Evolutionary conservation across 2,329 filamentous ascomycete genomes (phyloP).

Genomic region (Epicoccum sorghinum): DNA sequence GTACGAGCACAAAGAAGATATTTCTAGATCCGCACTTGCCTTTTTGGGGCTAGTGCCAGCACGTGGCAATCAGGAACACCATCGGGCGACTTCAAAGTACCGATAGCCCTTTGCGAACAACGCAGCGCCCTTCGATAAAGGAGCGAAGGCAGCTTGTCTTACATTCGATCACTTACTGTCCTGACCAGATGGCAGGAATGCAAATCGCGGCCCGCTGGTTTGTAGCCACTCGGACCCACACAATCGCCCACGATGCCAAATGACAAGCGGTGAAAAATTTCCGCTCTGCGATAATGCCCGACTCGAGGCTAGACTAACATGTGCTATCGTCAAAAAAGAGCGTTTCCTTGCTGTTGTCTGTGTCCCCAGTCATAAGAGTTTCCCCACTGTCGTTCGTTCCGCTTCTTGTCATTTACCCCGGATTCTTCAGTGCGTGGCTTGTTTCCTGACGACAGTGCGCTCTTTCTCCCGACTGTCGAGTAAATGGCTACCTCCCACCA

Average conservation of each 20-base stretch:
- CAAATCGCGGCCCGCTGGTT: neutral
- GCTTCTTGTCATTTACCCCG: slow-evolving; percentile 19
- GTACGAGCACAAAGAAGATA: slow-evolving; percentile 4
- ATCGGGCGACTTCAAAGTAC: slow-evolving; percentile 4
- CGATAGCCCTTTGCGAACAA: neutral
- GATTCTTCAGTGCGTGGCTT: slow-evolving; percentile 2
- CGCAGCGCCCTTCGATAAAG: neutral
- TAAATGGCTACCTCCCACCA: slow-evolving; percentile 36
- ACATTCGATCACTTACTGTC: no score
- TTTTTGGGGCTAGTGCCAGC: slow-evolving; percentile 1
- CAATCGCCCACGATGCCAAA: slow-evolving; percentile 28
- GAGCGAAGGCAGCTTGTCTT: neutral
- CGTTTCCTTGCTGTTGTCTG: slow-evolving; percentile 8
- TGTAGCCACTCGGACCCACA: slow-evolving; percentile 16
- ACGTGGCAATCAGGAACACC: slow-evolving; percentile 4
- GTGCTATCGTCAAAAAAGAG: slow-evolving; percentile 15
- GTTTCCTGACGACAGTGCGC: slow-evolving; percentile 1
- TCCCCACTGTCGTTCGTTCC: slow-evolving; percentile 23
- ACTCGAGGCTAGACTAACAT: slow-evolving; percentile 37
- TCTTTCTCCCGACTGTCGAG: neutral
- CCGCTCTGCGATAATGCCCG: slow-evolving; percentile 29
- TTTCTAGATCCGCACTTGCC: slow-evolving; percentile 1
- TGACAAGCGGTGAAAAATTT: slow-evolving; percentile 44
- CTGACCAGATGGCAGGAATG: slow-evolving; percentile 5
- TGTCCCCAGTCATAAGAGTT: slow-evolving; percentile 22